Conservation (phyloP, 129 eudicot genomes). For the Ambrosia artemisiifolia region DNA sequence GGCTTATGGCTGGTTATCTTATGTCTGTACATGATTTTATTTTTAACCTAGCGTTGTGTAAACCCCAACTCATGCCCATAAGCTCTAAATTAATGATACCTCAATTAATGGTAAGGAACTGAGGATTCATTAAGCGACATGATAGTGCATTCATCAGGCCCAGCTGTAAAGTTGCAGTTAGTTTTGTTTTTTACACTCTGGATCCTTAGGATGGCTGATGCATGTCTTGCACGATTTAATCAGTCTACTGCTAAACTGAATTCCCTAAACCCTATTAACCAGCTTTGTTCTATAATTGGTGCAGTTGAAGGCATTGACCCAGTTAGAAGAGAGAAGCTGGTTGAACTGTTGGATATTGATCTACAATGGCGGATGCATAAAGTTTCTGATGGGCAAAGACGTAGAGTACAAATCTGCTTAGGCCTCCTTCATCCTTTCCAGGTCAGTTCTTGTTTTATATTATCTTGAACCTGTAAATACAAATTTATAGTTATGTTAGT, state of each 20-base stretch:
- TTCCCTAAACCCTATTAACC: not conserved
- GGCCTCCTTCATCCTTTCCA: constrained; percentile 97
- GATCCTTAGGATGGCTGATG: not conserved
- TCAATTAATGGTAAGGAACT: too few relatives aligned
- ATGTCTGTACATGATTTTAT: not conserved
- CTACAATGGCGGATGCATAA: constrained; percentile 97
- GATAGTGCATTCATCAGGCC: too few relatives aligned
- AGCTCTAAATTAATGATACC: too few relatives aligned
- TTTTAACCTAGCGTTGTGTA: not conserved
- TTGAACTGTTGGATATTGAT: constrained; percentile 90
- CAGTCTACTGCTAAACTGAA: constrained; percentile 6
- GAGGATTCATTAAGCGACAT: too few relatives aligned
- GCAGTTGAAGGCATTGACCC: constrained; percentile 94
- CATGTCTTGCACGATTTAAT: not conserved
- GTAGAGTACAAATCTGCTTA: constrained; percentile 96
- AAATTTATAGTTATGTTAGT: not conserved
- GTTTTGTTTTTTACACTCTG: too few relatives aligned
- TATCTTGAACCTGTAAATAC: not conserved
- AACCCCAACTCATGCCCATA: too few relatives aligned
- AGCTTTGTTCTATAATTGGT: constrained; percentile 11
- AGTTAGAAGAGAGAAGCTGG: constrained; percentile 78
- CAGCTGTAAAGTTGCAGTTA: too few relatives aligned
- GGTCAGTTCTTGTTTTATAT: constrained; percentile 35
- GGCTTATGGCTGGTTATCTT: constrained; percentile 11
- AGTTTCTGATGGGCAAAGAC: constrained; percentile 97